These are phyloP conservation scores for Polyrhizophydium stewartii DNA, from an alignment of 371 early-diverging fungal genomes.

Conservation along the genomic window DNA sequence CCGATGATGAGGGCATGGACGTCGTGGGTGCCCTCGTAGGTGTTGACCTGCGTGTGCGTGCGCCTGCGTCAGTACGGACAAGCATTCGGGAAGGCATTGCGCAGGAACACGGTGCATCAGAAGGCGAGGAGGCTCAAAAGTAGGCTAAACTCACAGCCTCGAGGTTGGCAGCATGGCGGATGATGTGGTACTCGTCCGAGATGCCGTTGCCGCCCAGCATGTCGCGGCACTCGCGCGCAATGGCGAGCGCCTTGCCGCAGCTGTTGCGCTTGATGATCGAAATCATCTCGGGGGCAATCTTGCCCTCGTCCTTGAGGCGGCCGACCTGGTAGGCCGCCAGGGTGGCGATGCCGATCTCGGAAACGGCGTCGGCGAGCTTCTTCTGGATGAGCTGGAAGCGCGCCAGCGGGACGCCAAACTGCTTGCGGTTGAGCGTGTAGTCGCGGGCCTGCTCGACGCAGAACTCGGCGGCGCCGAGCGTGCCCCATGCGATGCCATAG, in stretches of 20 bases:
- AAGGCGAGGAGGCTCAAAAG: not conserved
- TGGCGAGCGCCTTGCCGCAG: slow-evolving; percentile 89
- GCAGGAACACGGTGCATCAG: not conserved
- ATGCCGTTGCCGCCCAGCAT: slow-evolving; percentile 82
- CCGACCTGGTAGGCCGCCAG: slow-evolving; percentile 92
- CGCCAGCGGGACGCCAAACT: slow-evolving; percentile 93
- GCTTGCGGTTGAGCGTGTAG: slow-evolving; percentile 80
- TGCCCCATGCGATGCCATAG: slow-evolving; percentile 97
- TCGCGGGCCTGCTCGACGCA: slow-evolving; percentile 87
- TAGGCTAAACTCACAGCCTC: slow-evolving; percentile 60
- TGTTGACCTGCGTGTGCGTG: slow-evolving; percentile 58
- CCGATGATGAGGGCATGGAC: slow-evolving; percentile 95
- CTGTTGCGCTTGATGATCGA: slow-evolving; percentile 96
- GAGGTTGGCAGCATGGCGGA: slow-evolving; percentile 91
- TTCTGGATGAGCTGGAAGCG: slow-evolving; percentile 94
- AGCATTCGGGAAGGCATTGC: not conserved
- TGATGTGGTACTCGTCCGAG: slow-evolving; percentile 95
- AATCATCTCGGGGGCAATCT: slow-evolving; percentile 92
- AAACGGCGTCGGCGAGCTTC: slow-evolving; percentile 93
- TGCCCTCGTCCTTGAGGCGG: slow-evolving; percentile 84
- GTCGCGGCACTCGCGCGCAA: slow-evolving; percentile 82
- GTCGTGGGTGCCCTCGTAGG: slow-evolving; percentile 97
- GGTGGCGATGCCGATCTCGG: slow-evolving; percentile 89
- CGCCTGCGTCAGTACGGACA: not conserved
- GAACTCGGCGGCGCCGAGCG: slow-evolving; percentile 93